A percentile compares a stretch with the other conserved stretches of the same genome.
Evolutionary conservation across 805 yeast species (phyloP).

Genomic region (Lipomyces spencermartinsiae): DNA sequence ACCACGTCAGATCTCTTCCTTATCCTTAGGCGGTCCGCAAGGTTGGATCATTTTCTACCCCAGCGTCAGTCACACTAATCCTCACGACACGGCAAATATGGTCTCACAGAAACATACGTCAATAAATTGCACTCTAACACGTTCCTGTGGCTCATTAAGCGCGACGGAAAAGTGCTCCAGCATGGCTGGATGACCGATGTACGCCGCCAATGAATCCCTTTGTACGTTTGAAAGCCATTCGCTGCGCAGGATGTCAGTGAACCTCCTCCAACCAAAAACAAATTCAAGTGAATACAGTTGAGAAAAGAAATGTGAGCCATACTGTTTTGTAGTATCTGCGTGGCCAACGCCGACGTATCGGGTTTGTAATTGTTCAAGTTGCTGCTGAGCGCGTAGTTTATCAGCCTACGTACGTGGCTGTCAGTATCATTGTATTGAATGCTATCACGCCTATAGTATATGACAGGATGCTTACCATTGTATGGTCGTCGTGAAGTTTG

Average conservation of each 20-base stretch:
- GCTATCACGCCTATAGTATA: background rate
- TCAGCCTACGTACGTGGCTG: constrained; percentile 36
- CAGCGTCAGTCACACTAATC: background rate
- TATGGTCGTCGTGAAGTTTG: background rate
- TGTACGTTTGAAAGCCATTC: constrained; percentile 75
- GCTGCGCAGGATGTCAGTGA: constrained; percentile 33
- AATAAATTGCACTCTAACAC: constrained; percentile 40
- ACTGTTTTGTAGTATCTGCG: constrained; percentile 67
- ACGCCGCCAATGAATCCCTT: constrained; percentile 68
- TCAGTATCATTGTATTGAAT: background rate
- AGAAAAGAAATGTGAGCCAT: constrained; percentile 30
- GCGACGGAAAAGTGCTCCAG: constrained; percentile 62
- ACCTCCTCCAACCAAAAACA: background rate
- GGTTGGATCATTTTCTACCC: constrained; percentile 43
- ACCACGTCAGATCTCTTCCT: background rate
- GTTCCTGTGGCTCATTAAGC: constrained; percentile 52
- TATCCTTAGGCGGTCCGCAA: constrained; percentile 40
- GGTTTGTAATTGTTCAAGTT: constrained; percentile 39
- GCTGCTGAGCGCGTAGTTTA: constrained; percentile 40
- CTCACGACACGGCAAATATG: background rate
- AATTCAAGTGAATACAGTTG: background rate
- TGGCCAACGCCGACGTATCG: constrained; percentile 73
- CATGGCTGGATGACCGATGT: constrained; percentile 64
- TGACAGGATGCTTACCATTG: background rate
- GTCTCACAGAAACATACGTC: constrained; percentile 39